Percentiles rank a stretch among this genome's conserved stretches.
Conservation (phyloP, 2,329 filamentous ascomycete genomes). For the Nemania abortiva region DNA sequence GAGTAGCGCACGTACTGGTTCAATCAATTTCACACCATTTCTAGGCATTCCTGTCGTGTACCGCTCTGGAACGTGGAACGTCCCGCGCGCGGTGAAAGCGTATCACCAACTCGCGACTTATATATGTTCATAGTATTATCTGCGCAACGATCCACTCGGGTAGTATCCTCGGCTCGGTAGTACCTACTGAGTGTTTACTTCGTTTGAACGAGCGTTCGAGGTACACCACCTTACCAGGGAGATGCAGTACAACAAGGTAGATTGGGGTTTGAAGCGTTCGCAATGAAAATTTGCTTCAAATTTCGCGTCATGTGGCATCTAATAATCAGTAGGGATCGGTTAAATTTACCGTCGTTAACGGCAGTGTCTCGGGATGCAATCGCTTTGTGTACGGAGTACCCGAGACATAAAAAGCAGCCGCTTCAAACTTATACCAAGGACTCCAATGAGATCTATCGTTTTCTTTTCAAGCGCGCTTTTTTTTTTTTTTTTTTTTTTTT, state of each 20-base stretch:
- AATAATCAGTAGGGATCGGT: not conserved
- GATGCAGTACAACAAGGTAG: not conserved
- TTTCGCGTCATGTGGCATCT: conserved; percentile 14
- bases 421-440: not conserved
- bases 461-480: not conserved
- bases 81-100: not conserved
- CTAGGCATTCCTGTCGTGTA: not conserved
- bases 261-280: not conserved
- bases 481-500: not conserved
- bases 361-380: not conserved
- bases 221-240: no score
- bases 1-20: not conserved
- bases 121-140: no score
- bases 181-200: no score
- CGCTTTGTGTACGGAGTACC: not conserved
- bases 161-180: no score
- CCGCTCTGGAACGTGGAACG: conserved; percentile 4
- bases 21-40: not conserved
- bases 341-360: not conserved
- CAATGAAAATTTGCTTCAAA: conserved; percentile 9
- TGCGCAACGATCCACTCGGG: no score
- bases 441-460: not conserved
- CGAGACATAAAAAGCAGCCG: conserved; percentile 8
- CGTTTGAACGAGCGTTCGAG: no score
- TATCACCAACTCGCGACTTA: not conserved